A percentile compares a stretch with the other conserved stretches of the same genome.
Conservation (phyloP, 768 basidiomycete genomes). For the Termitomyces sp. region DNA sequence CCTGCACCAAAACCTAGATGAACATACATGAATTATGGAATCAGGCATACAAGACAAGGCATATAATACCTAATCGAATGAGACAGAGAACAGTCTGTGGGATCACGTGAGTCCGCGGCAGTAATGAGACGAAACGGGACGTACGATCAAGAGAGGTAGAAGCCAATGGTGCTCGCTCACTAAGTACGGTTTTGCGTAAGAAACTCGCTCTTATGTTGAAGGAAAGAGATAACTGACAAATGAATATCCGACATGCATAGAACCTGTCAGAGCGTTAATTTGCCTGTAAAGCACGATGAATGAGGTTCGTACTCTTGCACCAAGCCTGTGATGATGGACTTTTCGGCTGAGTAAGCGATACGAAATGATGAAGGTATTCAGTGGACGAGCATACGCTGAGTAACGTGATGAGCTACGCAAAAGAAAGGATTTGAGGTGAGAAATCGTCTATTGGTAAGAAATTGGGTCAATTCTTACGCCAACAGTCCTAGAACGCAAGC, state of each 20-base stretch:
- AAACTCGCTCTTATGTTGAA: neutral
- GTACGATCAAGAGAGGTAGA: neutral
- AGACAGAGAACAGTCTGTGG: neutral
- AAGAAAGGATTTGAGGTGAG: neutral
- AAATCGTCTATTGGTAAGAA: neutral
- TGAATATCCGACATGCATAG: slow-evolving; percentile 1
- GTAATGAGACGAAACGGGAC: neutral
- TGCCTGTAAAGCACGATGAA: neutral
- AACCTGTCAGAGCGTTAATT: neutral
- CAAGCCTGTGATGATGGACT: slow-evolving; percentile 1
- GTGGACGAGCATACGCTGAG: neutral
- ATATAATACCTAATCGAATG: neutral
- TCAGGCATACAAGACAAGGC: neutral
- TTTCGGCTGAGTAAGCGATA: neutral
- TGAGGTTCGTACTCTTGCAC: neutral
- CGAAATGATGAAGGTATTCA: too few species aligned
- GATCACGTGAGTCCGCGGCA: neutral
- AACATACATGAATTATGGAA: neutral
- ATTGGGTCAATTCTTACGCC: neutral
- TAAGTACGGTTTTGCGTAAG: neutral
- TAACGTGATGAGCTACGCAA: neutral
- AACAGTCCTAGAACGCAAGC: neutral
- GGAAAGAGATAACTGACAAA: neutral
- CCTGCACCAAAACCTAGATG: neutral
- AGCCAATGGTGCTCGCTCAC: neutral